These are phyloP conservation scores for Ceratobasidium sp. DNA, from an alignment of 1,284 basidiomycete species.

Conservation along the genomic window DNA sequence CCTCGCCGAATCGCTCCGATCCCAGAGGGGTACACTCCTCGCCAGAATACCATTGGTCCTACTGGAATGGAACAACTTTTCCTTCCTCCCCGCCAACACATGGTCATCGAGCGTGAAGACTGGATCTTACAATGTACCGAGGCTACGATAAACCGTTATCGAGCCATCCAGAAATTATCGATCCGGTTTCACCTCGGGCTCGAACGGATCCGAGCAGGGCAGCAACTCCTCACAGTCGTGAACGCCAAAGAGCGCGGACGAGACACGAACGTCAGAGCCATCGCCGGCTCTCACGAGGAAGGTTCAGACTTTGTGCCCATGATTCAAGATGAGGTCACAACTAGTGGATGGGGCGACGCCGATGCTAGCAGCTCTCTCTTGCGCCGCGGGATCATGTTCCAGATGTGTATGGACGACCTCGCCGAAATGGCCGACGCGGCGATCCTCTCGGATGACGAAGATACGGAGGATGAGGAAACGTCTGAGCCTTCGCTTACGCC, in stretches of 20 bases:
- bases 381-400: constrained; percentile 18
- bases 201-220: not conserved
- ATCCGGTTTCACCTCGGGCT: constrained; percentile 22
- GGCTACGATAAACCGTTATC: constrained; percentile 1
- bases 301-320: constrained; percentile 19
- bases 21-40: constrained; percentile 20
- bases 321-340: not conserved
- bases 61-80: constrained; percentile 28
- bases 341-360: constrained; percentile 10
- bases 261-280: not conserved
- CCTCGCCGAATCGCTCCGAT: not conserved
- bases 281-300: not conserved
- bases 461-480: constrained; percentile 45
- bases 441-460: constrained; percentile 45
- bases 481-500: constrained; percentile 46
- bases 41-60: constrained; percentile 12
- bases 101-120: constrained; percentile 18
- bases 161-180: constrained; percentile 4
- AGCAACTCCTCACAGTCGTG: not conserved
- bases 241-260: not conserved
- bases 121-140: not conserved
- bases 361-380: constrained; percentile 13
- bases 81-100: constrained; percentile 20
- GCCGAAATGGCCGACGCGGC: constrained; percentile 39
- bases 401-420: constrained; percentile 7